Conservation (phyloP, 1,284 basidiomycete genomes). For the Leccinum pseudoinsigne region DNA sequence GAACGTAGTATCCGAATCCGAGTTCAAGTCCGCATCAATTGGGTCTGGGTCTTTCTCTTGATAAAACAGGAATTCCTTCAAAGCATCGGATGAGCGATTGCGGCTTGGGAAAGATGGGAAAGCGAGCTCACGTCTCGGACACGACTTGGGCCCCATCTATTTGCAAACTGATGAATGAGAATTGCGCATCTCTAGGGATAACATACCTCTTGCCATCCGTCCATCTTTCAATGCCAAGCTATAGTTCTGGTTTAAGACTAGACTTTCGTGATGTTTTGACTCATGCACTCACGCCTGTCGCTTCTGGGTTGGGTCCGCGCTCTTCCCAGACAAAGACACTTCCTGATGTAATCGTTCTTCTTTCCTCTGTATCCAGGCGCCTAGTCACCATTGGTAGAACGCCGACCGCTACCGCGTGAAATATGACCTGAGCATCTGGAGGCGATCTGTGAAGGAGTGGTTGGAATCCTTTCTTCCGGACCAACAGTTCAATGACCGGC, state of each 20-base stretch:
- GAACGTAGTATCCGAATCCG: constrained; percentile 47
- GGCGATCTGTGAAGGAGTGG: constrained; percentile 50
- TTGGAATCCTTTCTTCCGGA: constrained; percentile 27
- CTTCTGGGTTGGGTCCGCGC: constrained; percentile 67
- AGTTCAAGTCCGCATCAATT: constrained; percentile 43
- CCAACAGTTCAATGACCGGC: constrained; percentile 23
- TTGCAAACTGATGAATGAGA: constrained; percentile 21
- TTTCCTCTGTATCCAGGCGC: constrained; percentile 72
- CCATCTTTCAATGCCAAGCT: constrained; percentile 79
- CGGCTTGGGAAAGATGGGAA: constrained; percentile 3
- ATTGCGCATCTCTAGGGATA: constrained; percentile 27
- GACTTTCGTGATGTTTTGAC: not conserved
- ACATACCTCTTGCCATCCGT: constrained; percentile 69
- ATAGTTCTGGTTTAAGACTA: constrained; percentile 8
- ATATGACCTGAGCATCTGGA: constrained; percentile 71
- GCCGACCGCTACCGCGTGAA: constrained; percentile 65
- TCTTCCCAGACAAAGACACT: constrained; percentile 84
- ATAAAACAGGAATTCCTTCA: constrained; percentile 75
- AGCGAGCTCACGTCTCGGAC: constrained; percentile 62
- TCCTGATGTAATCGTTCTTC: constrained; percentile 62
- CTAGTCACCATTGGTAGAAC: constrained; percentile 70
- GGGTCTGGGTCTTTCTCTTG: constrained; percentile 57
- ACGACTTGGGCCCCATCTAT: constrained; percentile 72
- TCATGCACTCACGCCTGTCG: constrained; percentile 54
- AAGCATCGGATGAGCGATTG: constrained; percentile 12